Evolutionary conservation across 1,284 basidiomycete genomes (phyloP).

Genomic region (Stereum hirsutum): DNA sequence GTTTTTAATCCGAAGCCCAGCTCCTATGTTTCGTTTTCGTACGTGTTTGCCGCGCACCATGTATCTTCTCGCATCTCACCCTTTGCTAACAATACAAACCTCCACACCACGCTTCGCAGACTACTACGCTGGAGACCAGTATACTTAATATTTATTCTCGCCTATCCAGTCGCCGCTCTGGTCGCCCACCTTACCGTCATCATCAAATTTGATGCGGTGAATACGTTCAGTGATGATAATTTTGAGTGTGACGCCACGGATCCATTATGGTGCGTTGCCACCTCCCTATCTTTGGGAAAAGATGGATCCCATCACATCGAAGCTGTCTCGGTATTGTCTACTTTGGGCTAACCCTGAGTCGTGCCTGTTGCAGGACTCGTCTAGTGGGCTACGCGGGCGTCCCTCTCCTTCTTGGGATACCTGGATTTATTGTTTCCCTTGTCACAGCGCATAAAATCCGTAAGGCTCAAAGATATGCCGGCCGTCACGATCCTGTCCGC

Average conservation of each 20-base stretch:
- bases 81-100: slow-evolving; percentile 9
- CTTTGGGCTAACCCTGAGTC: too few species aligned
- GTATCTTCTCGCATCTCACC: slow-evolving; percentile 15
- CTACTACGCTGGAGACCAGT: slow-evolving; percentile 23
- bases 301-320: too few species aligned
- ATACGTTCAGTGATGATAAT: slow-evolving; percentile 32
- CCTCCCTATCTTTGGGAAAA: not conserved
- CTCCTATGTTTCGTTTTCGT: slow-evolving; percentile 16
- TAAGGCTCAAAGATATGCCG: slow-evolving; percentile 20
- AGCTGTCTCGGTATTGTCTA: too few species aligned
- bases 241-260: slow-evolving; percentile 45
- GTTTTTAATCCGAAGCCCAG: slow-evolving; percentile 21
- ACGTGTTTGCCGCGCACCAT: slow-evolving; percentile 21
- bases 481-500: too few species aligned
- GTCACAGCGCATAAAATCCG: slow-evolving; percentile 29
- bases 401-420: slow-evolving; percentile 40
- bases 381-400: slow-evolving; percentile 52
- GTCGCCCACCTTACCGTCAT: slow-evolving; percentile 33
- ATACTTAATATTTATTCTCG: slow-evolving; percentile 31
- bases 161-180: slow-evolving; percentile 39
- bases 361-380: slow-evolving; percentile 53
- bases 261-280: slow-evolving; percentile 38
- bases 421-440: slow-evolving; percentile 39
- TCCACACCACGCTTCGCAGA: too few species aligned
- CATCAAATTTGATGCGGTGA: slow-evolving; percentile 31